A percentile compares a stretch with the other conserved stretches of the same genome.
phyloP scores from a whole-genome alignment of 495 filamentous ascomycete genomes.

The Tuber microsphaerosporum region DNA sequence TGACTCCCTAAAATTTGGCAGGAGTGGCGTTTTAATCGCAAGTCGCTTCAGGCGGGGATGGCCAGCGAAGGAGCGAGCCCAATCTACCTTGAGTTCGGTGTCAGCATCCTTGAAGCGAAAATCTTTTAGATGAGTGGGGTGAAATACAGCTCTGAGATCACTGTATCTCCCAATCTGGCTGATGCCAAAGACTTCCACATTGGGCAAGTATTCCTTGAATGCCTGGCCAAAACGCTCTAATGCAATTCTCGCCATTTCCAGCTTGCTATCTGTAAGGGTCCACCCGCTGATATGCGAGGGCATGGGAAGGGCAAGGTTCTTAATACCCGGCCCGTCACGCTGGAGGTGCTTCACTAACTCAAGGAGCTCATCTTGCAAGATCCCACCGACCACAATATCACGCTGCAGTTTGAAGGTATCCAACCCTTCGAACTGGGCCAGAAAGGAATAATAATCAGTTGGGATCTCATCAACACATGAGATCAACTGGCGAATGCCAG shows the following conservation, averaged over 20 bases:
- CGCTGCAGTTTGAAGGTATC: constrained; percentile 29
- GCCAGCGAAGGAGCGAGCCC: constrained; percentile 22
- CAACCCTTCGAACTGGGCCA: constrained; percentile 24
- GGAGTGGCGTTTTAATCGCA: constrained; percentile 24
- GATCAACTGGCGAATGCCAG: constrained; percentile 29
- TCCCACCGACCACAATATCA: constrained; percentile 23
- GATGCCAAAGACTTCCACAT: constrained; percentile 25
- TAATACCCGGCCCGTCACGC: constrained; percentile 22
- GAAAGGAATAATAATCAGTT: constrained; percentile 21
- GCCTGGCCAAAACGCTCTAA: constrained; percentile 18
- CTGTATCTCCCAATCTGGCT: constrained; percentile 22
- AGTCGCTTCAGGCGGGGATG: constrained; percentile 21
- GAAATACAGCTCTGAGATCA: constrained; percentile 26
- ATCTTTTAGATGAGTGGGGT: background rate
- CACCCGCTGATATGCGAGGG: constrained; percentile 27
- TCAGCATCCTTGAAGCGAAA: background rate
- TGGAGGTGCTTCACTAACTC: constrained; percentile 19
- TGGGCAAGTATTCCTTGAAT: constrained; percentile 19
- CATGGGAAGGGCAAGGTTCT: constrained; percentile 29
- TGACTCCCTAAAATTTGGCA: constrained; percentile 7
- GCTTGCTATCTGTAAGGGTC: constrained; percentile 21
- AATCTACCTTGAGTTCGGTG: constrained; percentile 16
- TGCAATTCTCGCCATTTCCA: constrained; percentile 15
- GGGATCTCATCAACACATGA: constrained; percentile 31
- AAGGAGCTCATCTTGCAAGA: constrained; percentile 21